phyloP scores from a whole-genome alignment of 192 early-diverging fungal genomes.

The Podila verticillata region DNA sequence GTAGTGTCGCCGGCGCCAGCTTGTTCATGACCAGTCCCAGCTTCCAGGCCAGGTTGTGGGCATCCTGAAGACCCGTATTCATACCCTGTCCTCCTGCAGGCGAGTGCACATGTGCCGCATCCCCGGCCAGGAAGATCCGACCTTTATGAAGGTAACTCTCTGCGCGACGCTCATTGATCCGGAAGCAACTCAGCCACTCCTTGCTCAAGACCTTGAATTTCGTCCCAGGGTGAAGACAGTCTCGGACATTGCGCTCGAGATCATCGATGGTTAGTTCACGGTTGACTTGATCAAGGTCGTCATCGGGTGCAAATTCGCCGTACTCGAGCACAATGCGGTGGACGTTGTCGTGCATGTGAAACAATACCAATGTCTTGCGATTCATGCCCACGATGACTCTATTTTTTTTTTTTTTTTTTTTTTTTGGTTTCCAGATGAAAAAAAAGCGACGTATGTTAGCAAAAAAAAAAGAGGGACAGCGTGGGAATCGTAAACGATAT shows the following conservation, averaged over 20 bases:
- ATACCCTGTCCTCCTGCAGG: constrained; percentile 56
- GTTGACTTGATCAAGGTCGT: constrained; percentile 15
- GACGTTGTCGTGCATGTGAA: too few relatives aligned
- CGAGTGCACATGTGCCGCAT: constrained; percentile 55
- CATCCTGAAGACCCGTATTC: constrained; percentile 56
- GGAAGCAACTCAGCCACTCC: constrained; percentile 36
- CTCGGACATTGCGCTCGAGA: constrained; percentile 11
- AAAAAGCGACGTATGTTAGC: too few relatives aligned
- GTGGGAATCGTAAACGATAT: too few relatives aligned
- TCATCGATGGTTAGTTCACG: constrained; percentile 19
- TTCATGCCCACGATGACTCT: too few relatives aligned
- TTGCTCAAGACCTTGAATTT: constrained; percentile 22
- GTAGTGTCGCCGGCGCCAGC: constrained; percentile 19
- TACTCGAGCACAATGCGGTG: too few relatives aligned
- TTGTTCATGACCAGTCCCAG: constrained; percentile 50
- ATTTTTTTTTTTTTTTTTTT: too few relatives aligned
- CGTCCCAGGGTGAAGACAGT: constrained; percentile 8
- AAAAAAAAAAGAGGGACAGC: too few relatives aligned
- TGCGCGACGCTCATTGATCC: constrained; percentile 39
- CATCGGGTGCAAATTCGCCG: too few relatives aligned
- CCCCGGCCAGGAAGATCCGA: constrained; percentile 57
- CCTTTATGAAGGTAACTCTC: constrained; percentile 34
- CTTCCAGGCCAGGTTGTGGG: constrained; percentile 59
- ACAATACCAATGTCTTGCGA: too few relatives aligned
- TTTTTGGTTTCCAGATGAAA: too few relatives aligned